Conservation (phyloP, 2,329 filamentous ascomycete species). For the Aspergillus calidoustus region DNA sequence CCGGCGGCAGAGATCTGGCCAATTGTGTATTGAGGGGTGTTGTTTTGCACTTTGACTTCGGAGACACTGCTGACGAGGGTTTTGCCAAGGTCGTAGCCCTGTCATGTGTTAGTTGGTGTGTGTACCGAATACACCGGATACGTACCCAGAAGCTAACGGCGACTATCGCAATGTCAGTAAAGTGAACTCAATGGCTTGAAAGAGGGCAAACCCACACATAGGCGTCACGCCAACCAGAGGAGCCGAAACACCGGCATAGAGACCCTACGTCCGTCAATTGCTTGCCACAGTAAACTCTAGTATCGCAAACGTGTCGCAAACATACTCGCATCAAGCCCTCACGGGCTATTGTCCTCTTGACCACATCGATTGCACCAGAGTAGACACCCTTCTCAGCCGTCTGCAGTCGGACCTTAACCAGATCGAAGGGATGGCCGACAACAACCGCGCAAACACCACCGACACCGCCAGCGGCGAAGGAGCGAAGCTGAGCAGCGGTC, state of each 20-base stretch:
- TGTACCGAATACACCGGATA: background rate
- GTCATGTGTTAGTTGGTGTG: conserved; percentile 48
- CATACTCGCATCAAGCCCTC: conserved; percentile 72
- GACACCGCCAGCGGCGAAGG: conserved; percentile 86
- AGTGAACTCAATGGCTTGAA: background rate
- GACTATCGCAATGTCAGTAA: conserved; percentile 47
- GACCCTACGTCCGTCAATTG: conserved; percentile 57
- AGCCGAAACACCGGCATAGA: conserved; percentile 97
- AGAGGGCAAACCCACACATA: conserved; percentile 76
- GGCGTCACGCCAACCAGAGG: conserved; percentile 94
- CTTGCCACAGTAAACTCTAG: background rate
- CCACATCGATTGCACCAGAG: conserved; percentile 86
- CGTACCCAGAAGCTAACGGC: conserved; percentile 69
- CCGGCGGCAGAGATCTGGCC: conserved; percentile 88
- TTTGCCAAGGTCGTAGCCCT: conserved; percentile 97
- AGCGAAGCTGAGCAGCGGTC: conserved; percentile 71
- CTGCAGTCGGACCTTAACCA: conserved; percentile 97
- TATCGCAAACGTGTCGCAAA: conserved; percentile 21
- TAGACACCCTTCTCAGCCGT: conserved; percentile 95
- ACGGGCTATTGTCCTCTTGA: conserved; percentile 81
- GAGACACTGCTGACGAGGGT: conserved; percentile 74
- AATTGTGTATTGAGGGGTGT: conserved; percentile 70
- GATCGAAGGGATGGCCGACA: conserved; percentile 94
- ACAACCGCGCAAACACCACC: conserved; percentile 93
- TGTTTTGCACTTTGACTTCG: conserved; percentile 65